A percentile compares a stretch with the other conserved stretches of the same genome.
Evolutionary conservation across 2,329 filamentous ascomycete species (phyloP).

Genomic region (Cladorrhinum sp.): DNA sequence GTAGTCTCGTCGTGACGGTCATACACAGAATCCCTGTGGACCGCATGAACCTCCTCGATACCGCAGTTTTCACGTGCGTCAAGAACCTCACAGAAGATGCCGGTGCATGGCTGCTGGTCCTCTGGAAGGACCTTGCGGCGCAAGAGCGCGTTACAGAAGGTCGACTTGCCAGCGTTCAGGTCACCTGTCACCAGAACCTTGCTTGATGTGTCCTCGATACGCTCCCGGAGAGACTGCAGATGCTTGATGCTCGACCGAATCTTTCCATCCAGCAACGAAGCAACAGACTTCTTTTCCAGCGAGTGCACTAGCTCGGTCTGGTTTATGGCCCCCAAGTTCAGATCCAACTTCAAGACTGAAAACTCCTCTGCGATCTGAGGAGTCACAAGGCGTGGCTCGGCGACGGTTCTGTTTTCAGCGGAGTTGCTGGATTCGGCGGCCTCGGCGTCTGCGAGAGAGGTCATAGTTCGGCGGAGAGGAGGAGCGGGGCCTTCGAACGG

Average conservation of each 20-base stretch:
- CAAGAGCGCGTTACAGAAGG: slow-evolving; percentile 95
- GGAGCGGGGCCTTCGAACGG: slow-evolving; percentile 24
- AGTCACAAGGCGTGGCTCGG: slow-evolving; percentile 81
- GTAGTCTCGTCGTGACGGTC: slow-evolving; percentile 90
- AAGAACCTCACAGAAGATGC: slow-evolving; percentile 96
- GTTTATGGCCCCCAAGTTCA: slow-evolving; percentile 82
- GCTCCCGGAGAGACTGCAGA: slow-evolving; percentile 77
- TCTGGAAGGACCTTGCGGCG: slow-evolving; percentile 90
- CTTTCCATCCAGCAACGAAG: slow-evolving; percentile 86
- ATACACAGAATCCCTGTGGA: slow-evolving; percentile 77
- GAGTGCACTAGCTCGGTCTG: slow-evolving; percentile 93
- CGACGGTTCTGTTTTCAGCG: slow-evolving; percentile 56
- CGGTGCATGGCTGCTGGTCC: slow-evolving; percentile 96
- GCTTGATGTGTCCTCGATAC: slow-evolving; percentile 95
- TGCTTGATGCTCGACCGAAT: slow-evolving; percentile 93
- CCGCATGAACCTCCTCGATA: slow-evolving; percentile 91
- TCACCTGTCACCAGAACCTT: slow-evolving; percentile 96
- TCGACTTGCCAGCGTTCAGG: slow-evolving; percentile 95
- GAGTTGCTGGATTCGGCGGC: slow-evolving; percentile 71
- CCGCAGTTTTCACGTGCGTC: slow-evolving; percentile 88
- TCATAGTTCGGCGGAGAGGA: slow-evolving; percentile 65
- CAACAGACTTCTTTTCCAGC: slow-evolving; percentile 86
- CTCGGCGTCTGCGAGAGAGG: slow-evolving; percentile 59
- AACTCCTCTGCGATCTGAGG: slow-evolving; percentile 95
- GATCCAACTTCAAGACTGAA: slow-evolving; percentile 88